phyloP scores from a whole-genome alignment of 108 stramenopile species.

The Parietichytrium sp. region DNA sequence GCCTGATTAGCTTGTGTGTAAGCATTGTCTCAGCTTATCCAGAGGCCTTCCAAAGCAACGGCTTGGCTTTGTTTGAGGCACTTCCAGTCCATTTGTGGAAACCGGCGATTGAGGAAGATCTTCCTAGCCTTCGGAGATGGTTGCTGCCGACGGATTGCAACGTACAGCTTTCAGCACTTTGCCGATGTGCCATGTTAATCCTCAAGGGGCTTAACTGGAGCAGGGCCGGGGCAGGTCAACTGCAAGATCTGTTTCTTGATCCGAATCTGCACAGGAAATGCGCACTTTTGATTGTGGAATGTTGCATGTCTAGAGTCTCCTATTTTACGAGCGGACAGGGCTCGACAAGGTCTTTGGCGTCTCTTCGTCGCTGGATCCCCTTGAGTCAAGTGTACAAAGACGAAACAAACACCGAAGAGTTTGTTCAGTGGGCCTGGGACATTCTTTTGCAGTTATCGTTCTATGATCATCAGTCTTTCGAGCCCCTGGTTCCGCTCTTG shows the following conservation, averaged over 20 bases:
- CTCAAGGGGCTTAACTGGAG: slow-evolving; percentile 11
- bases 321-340: neutral
- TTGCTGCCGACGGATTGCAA: no score
- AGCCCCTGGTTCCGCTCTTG: neutral
- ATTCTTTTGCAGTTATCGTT: neutral
- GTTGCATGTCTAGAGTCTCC: neutral
- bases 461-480: neutral
- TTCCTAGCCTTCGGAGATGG: neutral
- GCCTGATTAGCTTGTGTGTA: neutral
- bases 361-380: slow-evolving; percentile 26
- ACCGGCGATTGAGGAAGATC: neutral
- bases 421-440: slow-evolving; percentile 4
- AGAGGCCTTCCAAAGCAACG: neutral
- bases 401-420: slow-evolving; percentile 31
- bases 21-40: neutral
- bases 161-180: no score
- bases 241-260: neutral
- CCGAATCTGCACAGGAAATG: neutral
- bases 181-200: slow-evolving; percentile 1
- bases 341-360: neutral
- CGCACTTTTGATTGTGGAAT: neutral
- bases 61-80: neutral
- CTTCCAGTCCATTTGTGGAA: neutral
- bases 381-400: neutral
- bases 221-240: neutral